Percentiles rank a stretch among this genome's conserved stretches.
Conservation (phyloP, 768 basidiomycete genomes). For the Trametes elegans region DNA sequence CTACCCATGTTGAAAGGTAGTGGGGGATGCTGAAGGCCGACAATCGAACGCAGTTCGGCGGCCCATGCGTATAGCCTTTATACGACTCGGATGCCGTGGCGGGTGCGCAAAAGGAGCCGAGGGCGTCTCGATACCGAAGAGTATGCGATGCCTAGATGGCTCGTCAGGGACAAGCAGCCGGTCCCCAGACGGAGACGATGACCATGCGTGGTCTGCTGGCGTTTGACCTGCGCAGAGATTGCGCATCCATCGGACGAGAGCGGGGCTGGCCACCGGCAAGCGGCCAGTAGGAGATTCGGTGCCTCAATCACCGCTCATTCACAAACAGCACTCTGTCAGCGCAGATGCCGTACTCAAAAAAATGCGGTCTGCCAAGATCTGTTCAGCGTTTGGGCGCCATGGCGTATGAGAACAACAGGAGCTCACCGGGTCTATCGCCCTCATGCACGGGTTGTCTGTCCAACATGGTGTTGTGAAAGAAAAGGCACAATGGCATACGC, state of each 20-base stretch:
- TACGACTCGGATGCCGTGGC: background rate
- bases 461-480: no score
- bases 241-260: constrained; percentile 7
- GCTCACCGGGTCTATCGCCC: no score
- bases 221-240: constrained; percentile 4
- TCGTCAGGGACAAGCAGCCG: background rate
- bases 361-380: background rate
- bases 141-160: background rate
- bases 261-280: background rate
- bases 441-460: no score
- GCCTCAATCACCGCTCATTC: background rate
- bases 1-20: no score
- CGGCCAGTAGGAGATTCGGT: background rate
- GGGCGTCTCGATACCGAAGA: background rate
- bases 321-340: background rate
- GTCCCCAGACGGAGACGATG: background rate
- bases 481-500: no score
- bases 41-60: background rate
- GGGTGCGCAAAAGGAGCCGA: background rate
- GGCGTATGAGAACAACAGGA: no score
- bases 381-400: no score
- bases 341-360: background rate
- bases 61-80: background rate
- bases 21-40: no score
- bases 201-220: background rate